Conservation (phyloP, 495 filamentous ascomycete species). For the Aspergillus saccharolyticus region DNA sequence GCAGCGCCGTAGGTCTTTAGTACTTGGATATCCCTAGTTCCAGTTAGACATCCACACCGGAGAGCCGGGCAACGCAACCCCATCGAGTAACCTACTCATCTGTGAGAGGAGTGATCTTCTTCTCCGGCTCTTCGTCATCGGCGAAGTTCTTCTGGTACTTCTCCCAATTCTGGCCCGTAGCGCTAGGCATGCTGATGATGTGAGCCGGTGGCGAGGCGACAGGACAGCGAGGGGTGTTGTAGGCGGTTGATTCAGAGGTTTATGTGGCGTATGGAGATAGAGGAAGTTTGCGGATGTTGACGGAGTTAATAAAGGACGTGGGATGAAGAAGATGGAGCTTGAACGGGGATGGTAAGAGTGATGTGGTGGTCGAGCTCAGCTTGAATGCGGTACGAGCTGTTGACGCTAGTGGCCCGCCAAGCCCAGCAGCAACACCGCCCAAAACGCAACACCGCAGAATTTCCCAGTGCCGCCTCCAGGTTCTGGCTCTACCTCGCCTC, state of each 20-base stretch:
- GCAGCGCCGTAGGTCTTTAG: constrained; percentile 98
- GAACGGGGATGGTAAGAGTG: constrained; percentile 17
- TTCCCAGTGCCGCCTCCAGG: constrained; percentile 36
- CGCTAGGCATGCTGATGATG: constrained; percentile 68
- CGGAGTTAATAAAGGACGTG: background rate
- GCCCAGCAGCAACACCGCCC: constrained; percentile 40
- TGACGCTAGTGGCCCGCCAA: constrained; percentile 42
- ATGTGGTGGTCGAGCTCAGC: constrained; percentile 31
- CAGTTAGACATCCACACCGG: constrained; percentile 20
- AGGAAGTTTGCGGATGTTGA: background rate
- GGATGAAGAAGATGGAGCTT: constrained; percentile 9
- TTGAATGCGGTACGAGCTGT: constrained; percentile 23
- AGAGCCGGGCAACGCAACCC: background rate
- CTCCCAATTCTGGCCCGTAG: constrained; percentile 92
- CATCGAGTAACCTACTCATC: constrained; percentile 63
- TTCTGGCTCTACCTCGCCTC: constrained; percentile 17
- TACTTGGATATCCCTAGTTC: constrained; percentile 87
- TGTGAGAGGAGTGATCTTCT: constrained; percentile 95
- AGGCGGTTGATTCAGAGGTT: constrained; percentile 2
- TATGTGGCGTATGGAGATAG: background rate
- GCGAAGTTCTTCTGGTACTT: constrained; percentile 96
- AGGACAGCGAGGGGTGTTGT: constrained; percentile 7
- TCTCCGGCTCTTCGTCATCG: constrained; percentile 95
- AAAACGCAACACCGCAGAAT: constrained; percentile 55
- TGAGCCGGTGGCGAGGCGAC: constrained; percentile 24